A percentile compares a stretch with the other conserved stretches of the same genome.
Conservation (phyloP, 2,329 filamentous ascomycete genomes). For the Macrophomina pseudophaseolina region DNA sequence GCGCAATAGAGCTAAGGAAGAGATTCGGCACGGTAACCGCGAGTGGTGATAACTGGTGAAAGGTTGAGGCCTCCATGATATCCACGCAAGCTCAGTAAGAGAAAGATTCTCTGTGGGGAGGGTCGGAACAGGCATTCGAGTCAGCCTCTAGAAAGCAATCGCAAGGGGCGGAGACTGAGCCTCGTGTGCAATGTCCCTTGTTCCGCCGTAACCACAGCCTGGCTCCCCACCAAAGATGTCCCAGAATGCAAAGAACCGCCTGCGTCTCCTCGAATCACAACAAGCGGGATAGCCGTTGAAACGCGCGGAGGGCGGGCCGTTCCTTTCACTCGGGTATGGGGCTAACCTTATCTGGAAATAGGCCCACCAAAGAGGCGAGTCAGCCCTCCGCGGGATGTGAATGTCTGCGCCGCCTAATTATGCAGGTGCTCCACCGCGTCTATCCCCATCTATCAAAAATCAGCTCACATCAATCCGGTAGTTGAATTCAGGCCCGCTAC, state of each 20-base stretch:
- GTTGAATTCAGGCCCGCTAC: not conserved
- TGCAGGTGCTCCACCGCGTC: slow-evolving; percentile 3
- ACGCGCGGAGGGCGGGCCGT: slow-evolving; percentile 20
- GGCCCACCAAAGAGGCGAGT: slow-evolving; percentile 11
- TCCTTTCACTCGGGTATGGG: not conserved
- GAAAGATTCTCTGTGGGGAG: not conserved
- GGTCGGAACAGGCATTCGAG: not conserved
- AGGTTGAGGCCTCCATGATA: not conserved
- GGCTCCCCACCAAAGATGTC: not conserved
- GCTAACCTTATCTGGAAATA: not conserved
- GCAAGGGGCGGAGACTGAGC: not conserved
- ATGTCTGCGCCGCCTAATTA: not conserved
- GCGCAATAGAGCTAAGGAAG: not conserved
- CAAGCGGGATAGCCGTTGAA: not conserved
- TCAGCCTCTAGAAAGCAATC: not conserved
- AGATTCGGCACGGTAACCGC: not conserved
- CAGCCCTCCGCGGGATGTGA: not conserved
- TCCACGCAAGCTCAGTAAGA: not conserved
- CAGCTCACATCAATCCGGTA: slow-evolving; percentile 10
- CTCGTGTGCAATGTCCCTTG: not conserved
- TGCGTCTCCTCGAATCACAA: not conserved
- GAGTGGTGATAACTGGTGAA: not conserved
- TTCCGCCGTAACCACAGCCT: not conserved
- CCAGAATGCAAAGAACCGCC: not conserved
- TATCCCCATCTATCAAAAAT: not conserved